Evolutionary conservation across 1,284 basidiomycete species (phyloP), one percentile per base, ranked within the genome.

Genomic region (Cystobasidium slooffiae): DNA sequence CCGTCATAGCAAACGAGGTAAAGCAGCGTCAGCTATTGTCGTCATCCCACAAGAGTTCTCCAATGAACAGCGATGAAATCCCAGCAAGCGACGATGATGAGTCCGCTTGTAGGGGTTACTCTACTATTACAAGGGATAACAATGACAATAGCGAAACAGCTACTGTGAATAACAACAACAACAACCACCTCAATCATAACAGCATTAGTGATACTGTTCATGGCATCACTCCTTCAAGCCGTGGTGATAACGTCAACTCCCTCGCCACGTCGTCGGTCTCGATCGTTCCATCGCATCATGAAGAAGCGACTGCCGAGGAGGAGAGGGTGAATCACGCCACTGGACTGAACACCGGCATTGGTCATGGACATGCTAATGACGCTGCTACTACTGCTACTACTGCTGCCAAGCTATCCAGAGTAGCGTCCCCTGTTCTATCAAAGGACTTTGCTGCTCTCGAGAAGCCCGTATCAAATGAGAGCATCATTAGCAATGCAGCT

Each of bases 61-160:
- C 64, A n/a, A 43, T 6, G 12, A 49, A 24, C 31, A 7, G 24
- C 31, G 64, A 55, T 22, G 49, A 53, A 22, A 43, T 43, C n/a
- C 39, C 39, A 18, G 9, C 43, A 22, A 47, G 44, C 46, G 64
- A 66, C 51, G 64, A 66, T 37, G 64, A 52, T 16, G 64, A 66
- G 51, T 9, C 24, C 37, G 64, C 24, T 66, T 66, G 64, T 66
- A 66, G 64, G 51, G 49, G 64, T 51, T 53, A 66, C n/a, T n/a
- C 49, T 20, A 12, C 12, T 20, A 39, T 41, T 43, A 31, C 39
- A 12, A n/a, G 10, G n/a, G 52, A 8, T 59, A 12, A 12, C 12
- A 14, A n/a, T 43, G 5, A 24, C 37, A 44, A 61, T 24, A 24
- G 43, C 53, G 3, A 24, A 3, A 16, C 53, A 55, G 18, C 12